These are phyloP conservation scores for Selaginella moellendorffii DNA, from an alignment of 75 land plant species.

Conservation along the genomic window DNA sequence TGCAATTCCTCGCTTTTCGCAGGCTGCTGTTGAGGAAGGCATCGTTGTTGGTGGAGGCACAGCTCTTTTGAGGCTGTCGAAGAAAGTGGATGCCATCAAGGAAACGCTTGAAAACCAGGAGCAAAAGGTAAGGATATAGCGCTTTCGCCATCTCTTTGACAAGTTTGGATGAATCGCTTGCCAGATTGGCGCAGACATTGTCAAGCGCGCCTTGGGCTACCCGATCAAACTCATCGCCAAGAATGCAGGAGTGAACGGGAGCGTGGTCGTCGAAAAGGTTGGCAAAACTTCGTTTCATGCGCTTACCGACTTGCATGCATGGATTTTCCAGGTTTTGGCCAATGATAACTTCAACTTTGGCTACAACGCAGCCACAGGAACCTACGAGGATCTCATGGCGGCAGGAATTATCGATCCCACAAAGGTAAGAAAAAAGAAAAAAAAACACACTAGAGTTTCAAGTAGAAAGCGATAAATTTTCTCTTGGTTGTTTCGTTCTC, in stretches of 20 bases:
- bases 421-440: too few relatives aligned
- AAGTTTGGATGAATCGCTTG: neutral
- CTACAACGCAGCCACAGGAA: slow-evolving; percentile 73
- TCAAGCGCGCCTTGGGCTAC: slow-evolving; percentile 52
- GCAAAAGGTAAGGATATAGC: slow-evolving; percentile 51
- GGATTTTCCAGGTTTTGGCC: slow-evolving; percentile 38
- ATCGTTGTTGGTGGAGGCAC: slow-evolving; percentile 88
- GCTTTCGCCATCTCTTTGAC: neutral
- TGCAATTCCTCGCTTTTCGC: neutral
- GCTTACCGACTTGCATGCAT: too few relatives aligned
- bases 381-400: slow-evolving; percentile 70
- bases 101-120: slow-evolving; percentile 61
- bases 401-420: slow-evolving; percentile 85
- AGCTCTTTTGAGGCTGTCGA: slow-evolving; percentile 52
- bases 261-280: slow-evolving; percentile 53
- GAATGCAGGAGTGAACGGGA: slow-evolving; percentile 71
- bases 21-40: slow-evolving; percentile 97
- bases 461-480: too few relatives aligned
- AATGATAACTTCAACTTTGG: slow-evolving; percentile 46
- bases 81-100: slow-evolving; percentile 63
- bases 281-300: too few relatives aligned
- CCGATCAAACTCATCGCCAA: slow-evolving; percentile 57
- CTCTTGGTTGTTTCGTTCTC: neutral
- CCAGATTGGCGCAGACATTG: slow-evolving; percentile 52
- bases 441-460: too few relatives aligned